phyloP scores from a whole-genome alignment of 148 eudicot genomes.

The Linanthus parryae region DNA sequence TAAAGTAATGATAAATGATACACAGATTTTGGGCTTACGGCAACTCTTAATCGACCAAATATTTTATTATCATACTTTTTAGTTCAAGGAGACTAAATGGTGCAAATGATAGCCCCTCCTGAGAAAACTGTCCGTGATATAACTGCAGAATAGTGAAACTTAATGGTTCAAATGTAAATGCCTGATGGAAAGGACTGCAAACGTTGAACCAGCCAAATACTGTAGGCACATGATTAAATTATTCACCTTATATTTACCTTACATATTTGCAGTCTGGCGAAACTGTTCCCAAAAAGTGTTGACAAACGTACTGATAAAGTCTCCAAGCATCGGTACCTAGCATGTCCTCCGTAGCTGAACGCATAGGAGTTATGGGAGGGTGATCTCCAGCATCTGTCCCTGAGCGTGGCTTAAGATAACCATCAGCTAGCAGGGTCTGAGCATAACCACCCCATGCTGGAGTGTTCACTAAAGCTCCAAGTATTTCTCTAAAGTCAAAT shows the following conservation, averaged over 20 bases:
- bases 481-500: constrained; percentile 72
- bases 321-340: constrained; percentile 86
- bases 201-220: not conserved
- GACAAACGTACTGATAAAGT: constrained; percentile 87
- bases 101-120: too few relatives aligned
- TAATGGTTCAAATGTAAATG: too few relatives aligned
- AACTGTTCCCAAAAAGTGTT: constrained; percentile 74
- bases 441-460: constrained; percentile 64
- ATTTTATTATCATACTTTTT: too few relatives aligned
- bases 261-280: constrained; percentile 84
- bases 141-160: too few relatives aligned
- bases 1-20: too few relatives aligned
- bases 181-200: too few relatives aligned
- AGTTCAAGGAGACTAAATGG: too few relatives aligned
- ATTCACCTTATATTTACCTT: constrained; percentile 36
- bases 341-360: constrained; percentile 76
- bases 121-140: too few relatives aligned
- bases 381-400: constrained; percentile 95
- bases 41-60: too few relatives aligned
- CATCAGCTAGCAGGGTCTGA: constrained; percentile 46
- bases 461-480: constrained; percentile 47
- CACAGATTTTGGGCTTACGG: too few relatives aligned
- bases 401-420: constrained; percentile 62
- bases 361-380: constrained; percentile 95
- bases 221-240: not conserved